Conservation (phyloP, 352 stramenopile genomes). For the Phytophthora colocasiae region DNA sequence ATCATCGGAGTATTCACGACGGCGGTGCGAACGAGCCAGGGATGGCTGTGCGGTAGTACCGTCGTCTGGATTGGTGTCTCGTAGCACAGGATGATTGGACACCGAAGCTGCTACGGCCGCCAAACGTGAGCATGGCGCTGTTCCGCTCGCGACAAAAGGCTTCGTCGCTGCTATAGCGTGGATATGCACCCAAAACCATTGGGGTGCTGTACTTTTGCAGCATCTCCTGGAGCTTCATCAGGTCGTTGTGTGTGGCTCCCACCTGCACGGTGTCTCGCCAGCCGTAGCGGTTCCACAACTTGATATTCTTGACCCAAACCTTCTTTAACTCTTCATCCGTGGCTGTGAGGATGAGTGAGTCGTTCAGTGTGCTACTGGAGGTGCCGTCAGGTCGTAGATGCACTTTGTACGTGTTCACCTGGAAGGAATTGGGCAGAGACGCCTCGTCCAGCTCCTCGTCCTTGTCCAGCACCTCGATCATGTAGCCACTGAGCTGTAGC, state of each 20-base stretch:
- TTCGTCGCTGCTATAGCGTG: constrained; percentile 38
- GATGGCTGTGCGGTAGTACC: constrained; percentile 60
- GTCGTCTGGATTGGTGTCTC: constrained; percentile 43
- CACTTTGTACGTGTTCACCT: constrained; percentile 70
- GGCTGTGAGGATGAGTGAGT: constrained; percentile 66
- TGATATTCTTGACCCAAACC: constrained; percentile 73
- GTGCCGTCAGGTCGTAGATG: constrained; percentile 37
- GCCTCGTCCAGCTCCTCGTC: constrained; percentile 49
- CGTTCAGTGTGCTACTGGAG: constrained; percentile 40
- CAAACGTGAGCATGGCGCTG: constrained; percentile 30
- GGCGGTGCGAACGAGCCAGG: constrained; percentile 36
- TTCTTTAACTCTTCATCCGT: constrained; percentile 52
- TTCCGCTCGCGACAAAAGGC: constrained; percentile 29
- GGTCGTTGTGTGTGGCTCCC: constrained; percentile 45
- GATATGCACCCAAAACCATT: constrained; percentile 2
- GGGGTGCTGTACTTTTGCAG: constrained; percentile 22
- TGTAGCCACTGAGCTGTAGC: constrained; percentile 66
- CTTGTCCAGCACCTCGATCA: constrained; percentile 66
- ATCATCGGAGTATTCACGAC: constrained; percentile 27
- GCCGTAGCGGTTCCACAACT: constrained; percentile 72
- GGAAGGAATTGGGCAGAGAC: constrained; percentile 65
- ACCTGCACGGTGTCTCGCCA: constrained; percentile 68
- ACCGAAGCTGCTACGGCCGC: constrained; percentile 23
- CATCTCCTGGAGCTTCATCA: constrained; percentile 45
- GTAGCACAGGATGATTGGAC: constrained; percentile 24